A percentile compares a stretch with the other conserved stretches of the same genome.
Evolutionary conservation across 2,329 filamentous ascomycete genomes (phyloP).

Genomic region (Colletotrichum trifolii): DNA sequence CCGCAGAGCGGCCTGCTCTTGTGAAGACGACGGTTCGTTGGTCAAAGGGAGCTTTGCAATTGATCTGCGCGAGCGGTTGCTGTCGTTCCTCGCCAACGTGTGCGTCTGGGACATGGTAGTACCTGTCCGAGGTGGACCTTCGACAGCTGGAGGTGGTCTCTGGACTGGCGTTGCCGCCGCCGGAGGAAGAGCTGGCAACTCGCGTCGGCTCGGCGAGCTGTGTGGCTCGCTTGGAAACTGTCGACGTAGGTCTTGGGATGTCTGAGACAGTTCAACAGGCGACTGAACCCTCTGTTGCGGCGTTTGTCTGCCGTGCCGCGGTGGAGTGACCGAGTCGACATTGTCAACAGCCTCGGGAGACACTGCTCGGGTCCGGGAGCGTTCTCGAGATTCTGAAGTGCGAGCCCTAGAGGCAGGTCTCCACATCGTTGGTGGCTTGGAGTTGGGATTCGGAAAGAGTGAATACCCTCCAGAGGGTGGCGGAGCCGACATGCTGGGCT

Average conservation of each 20-base stretch:
- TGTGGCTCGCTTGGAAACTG: conserved; percentile 27
- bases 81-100: conserved; percentile 61
- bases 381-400: conserved; percentile 51
- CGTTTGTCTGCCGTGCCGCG: conserved; percentile 47
- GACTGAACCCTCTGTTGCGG: conserved; percentile 47
- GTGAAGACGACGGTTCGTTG: conserved; percentile 44
- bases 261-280: conserved; percentile 47
- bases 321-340: conserved; percentile 43
- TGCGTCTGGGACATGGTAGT: conserved; percentile 63
- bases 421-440: conserved; percentile 53
- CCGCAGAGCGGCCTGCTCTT: conserved; percentile 58
- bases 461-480: conserved; percentile 62
- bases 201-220: conserved; percentile 19
- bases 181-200: conserved; percentile 30
- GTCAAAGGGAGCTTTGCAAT: conserved; percentile 65
- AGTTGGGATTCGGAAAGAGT: conserved; percentile 65
- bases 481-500: conserved; percentile 50
- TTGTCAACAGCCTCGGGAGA: conserved; percentile 46
- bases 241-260: conserved; percentile 40
- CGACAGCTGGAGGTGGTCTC: conserved; percentile 53
- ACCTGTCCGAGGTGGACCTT: conserved; percentile 58
- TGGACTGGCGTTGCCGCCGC: conserved; percentile 44
- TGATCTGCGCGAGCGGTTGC: conserved; percentile 63
- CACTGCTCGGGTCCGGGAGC: conserved; percentile 44
- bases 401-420: conserved; percentile 54